These are phyloP conservation scores for Crepidotus variabilis DNA, from an alignment of 768 basidiomycete genomes.

Conservation along the genomic window DNA sequence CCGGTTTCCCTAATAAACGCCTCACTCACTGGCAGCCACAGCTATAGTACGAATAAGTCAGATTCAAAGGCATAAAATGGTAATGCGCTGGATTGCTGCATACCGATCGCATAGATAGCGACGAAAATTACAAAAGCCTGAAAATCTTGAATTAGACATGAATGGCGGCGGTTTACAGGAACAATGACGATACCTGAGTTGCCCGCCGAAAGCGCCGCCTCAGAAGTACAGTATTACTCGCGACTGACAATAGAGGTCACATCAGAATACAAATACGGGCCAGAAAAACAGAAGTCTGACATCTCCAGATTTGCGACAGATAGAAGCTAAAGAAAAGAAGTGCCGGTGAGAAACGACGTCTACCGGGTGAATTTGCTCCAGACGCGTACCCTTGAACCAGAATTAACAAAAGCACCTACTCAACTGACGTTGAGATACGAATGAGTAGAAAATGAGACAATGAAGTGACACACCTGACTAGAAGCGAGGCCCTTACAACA, in stretches of 20 bases:
- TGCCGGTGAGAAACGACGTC: neutral
- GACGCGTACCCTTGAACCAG: conserved; percentile 25
- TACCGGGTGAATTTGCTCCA: neutral
- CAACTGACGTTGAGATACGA: too few relatives aligned
- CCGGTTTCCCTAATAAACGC: neutral
- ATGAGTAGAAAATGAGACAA: too few relatives aligned
- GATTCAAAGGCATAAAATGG: neutral
- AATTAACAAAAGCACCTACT: conserved; percentile 21
- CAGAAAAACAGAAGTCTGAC: conserved; percentile 15
- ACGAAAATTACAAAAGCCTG: conserved; percentile 20
- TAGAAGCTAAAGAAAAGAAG: conserved; percentile 21
- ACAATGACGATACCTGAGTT: conserved; percentile 8
- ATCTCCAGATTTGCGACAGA: conserved; percentile 28
- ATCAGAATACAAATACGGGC: neutral
- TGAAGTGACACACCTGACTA: conserved; percentile 12
- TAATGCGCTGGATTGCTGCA: conserved; percentile 1
- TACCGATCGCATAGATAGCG: conserved; percentile 19
- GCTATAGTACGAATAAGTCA: conserved; percentile 6
- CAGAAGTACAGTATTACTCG: conserved; percentile 2
- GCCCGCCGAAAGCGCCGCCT: conserved; percentile 5
- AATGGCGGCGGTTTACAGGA: neutral
- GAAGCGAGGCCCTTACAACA: conserved; percentile 3
- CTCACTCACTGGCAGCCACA: conserved; percentile 17
- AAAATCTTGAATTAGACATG: neutral
- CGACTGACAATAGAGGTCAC: neutral